These are phyloP conservation scores for Penicillium coffeae DNA, from an alignment of 495 filamentous ascomycete genomes.

Conservation along the genomic window DNA sequence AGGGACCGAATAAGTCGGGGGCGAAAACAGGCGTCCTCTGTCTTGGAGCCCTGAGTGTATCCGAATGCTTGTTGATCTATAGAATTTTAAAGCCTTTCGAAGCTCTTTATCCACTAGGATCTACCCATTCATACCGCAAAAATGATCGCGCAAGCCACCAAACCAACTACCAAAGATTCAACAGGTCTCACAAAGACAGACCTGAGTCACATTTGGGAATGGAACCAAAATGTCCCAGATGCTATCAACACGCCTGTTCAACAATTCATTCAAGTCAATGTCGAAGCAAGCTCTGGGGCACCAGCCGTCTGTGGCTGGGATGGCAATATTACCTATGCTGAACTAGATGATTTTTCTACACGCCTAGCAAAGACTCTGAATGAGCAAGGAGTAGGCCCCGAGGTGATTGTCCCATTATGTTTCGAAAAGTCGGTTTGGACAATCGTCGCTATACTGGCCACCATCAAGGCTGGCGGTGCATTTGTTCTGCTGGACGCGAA, in stretches of 20 bases:
- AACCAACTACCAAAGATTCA: too few species aligned
- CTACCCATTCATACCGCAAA: too few species aligned
- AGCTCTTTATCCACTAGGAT: too few species aligned
- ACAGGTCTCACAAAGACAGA: too few species aligned
- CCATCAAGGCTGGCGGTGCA: constrained; percentile 43
- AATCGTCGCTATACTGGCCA: constrained; percentile 37
- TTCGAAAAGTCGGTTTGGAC: constrained; percentile 24
- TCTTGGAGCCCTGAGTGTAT: too few species aligned
- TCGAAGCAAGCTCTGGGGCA: not conserved
- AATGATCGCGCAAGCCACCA: too few species aligned
- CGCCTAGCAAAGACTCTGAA: not conserved
- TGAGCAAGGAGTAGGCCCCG: not conserved
- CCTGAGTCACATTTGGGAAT: not conserved
- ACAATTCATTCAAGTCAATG: constrained; percentile 2
- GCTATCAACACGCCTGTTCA: constrained; percentile 17
- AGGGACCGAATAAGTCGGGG: too few species aligned
- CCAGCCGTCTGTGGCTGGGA: constrained; percentile 2
- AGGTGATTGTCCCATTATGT: not conserved
- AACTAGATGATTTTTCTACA: not conserved
- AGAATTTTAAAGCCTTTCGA: too few species aligned
- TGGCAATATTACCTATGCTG: not conserved
- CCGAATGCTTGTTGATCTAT: too few species aligned
- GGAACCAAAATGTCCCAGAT: not conserved
- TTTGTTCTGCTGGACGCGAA: not conserved
- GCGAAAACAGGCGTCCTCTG: too few species aligned